phyloP scores from a whole-genome alignment of 1,284 basidiomycete genomes.

The Marasmius sp. region DNA sequence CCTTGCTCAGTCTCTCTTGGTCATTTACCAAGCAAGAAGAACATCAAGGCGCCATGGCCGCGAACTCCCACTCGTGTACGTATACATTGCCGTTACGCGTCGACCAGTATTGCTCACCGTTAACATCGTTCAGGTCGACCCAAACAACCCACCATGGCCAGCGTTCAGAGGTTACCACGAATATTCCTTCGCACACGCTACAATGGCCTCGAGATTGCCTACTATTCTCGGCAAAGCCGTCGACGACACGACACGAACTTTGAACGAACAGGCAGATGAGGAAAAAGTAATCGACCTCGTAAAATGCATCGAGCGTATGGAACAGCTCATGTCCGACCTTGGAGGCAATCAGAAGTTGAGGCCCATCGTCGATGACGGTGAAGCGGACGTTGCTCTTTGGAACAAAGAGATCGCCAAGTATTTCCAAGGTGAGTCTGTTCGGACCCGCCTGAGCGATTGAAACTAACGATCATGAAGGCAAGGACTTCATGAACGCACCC shows the following conservation, averaged over 20 bases:
- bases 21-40: conserved; percentile 68
- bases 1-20: conserved; percentile 54
- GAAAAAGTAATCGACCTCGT: conserved; percentile 87
- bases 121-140: conserved; percentile 57
- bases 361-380: conserved; percentile 89
- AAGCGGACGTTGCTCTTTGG: conserved; percentile 94
- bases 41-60: conserved; percentile 68
- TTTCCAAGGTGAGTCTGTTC: conserved; percentile 70
- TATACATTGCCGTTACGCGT: conserved; percentile 14
- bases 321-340: conserved; percentile 78
- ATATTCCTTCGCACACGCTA: conserved; percentile 92
- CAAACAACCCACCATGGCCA: conserved; percentile 97
- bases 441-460: neutral
- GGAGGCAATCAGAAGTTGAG: conserved; percentile 79
- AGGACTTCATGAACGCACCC: conserved; percentile 95
- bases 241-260: conserved; percentile 87
- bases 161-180: conserved; percentile 94
- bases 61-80: conserved; percentile 68
- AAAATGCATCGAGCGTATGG: conserved; percentile 86
- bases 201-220: conserved; percentile 92
- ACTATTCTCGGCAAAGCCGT: conserved; percentile 97
- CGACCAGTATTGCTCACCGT: conserved; percentile 1
- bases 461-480: conserved; percentile 46
- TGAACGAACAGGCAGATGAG: conserved; percentile 87
- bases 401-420: conserved; percentile 95